Evolutionary conservation across 148 eudicot genomes (phyloP).

Genomic region (Spergularia bocconei): DNA sequence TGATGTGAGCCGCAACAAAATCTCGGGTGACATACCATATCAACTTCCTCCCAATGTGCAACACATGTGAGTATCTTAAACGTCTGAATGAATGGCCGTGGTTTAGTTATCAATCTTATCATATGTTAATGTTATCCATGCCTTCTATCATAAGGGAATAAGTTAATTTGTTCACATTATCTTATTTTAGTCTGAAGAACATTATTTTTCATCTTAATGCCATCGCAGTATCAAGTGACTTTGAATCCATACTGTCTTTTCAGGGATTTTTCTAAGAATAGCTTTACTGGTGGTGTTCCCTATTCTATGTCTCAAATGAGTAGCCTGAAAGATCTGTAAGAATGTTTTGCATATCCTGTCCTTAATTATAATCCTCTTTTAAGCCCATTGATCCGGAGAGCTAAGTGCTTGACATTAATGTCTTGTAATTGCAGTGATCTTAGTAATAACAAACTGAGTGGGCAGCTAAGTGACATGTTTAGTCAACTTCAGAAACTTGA

Average conservation of each 20-base stretch:
- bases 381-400: not conserved
- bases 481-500: conserved; percentile 49
- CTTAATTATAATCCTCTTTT: conserved; percentile 2
- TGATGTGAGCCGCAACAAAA: conserved; percentile 62
- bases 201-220: no score
- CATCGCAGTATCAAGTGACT: no score
- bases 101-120: not conserved
- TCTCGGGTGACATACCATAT: conserved; percentile 55
- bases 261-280: conserved; percentile 62
- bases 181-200: no score
- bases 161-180: no score
- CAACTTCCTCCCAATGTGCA: conserved; percentile 60
- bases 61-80: conserved; percentile 43
- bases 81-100: not conserved
- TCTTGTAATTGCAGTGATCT: conserved; percentile 43
- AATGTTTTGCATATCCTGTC: conserved; percentile 10
- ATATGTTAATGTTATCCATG: not conserved
- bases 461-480: conserved; percentile 58
- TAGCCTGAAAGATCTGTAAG: conserved; percentile 52
- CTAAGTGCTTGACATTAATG: conserved; percentile 3
- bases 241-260: conserved; percentile 6
- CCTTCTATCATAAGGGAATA: not conserved
- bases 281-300: conserved; percentile 48
- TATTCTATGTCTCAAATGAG: conserved; percentile 61
- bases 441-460: conserved; percentile 54